These are phyloP conservation scores for Periconia digitata DNA, from an alignment of 2,329 filamentous ascomycete genomes.

Conservation along the genomic window DNA sequence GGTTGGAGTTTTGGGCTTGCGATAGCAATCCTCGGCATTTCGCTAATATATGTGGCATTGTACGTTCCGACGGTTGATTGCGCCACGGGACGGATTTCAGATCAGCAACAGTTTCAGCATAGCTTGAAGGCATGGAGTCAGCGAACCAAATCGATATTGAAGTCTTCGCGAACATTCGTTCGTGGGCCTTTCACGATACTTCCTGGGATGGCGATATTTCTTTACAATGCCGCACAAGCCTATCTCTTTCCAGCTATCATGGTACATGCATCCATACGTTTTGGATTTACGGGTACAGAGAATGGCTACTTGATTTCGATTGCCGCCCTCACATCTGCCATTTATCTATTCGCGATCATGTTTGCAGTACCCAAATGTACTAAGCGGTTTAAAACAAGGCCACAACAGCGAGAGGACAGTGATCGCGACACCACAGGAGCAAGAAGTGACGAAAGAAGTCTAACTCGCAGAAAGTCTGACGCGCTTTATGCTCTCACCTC, in stretches of 20 bases:
- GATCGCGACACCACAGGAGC: background rate
- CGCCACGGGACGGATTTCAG: background rate
- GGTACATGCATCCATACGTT: slow-evolving; percentile 8
- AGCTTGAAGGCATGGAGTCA: background rate
- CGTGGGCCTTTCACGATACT: background rate
- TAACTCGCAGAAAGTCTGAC: no score
- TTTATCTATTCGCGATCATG: slow-evolving; percentile 7
- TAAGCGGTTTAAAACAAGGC: background rate
- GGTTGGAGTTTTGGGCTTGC: slow-evolving; percentile 11
- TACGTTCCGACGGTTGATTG: background rate
- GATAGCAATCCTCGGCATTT: slow-evolving; percentile 6
- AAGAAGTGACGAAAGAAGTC: background rate
- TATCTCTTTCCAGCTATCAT: slow-evolving; percentile 13
- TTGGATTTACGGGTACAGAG: slow-evolving; percentile 10
- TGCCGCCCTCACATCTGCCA: slow-evolving; percentile 6
- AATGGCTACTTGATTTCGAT: slow-evolving; percentile 14
- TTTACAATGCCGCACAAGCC: slow-evolving; percentile 12
- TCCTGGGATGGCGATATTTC: slow-evolving; percentile 5
- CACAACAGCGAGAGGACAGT: background rate
- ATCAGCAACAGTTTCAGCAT: no score
- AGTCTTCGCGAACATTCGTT: background rate
- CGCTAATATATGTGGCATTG: background rate
- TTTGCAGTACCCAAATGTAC: background rate
- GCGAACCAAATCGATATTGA: background rate
- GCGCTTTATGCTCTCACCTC: slow-evolving; percentile 1